Conservation (phyloP, 1,139 yeast genomes). For the Saccharomycopsis crataegensis region DNA sequence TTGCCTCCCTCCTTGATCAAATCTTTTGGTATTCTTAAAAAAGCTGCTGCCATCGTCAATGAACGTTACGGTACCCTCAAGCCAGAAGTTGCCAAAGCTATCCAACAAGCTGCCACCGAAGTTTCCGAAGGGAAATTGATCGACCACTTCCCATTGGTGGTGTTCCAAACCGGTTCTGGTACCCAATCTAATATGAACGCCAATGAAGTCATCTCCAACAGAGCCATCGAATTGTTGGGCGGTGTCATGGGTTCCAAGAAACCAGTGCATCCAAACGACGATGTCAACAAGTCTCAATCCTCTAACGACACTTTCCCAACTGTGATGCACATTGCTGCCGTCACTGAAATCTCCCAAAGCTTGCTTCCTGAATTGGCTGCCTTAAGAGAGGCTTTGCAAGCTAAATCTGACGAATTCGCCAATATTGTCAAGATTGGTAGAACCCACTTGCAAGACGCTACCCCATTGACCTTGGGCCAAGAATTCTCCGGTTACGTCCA, state of each 20-base stretch:
- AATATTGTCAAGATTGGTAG: conserved; percentile 96
- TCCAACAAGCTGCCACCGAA: conserved; percentile 91
- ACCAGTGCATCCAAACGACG: conserved; percentile 98
- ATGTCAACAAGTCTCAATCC: conserved; percentile 96
- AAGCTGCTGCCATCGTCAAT: conserved; percentile 92
- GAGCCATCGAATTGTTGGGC: conserved; percentile 93
- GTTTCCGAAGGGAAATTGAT: conserved; percentile 86
- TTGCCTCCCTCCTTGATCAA: conserved; percentile 87
- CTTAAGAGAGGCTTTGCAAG: conserved; percentile 69
- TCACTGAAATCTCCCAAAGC: conserved; percentile 67
- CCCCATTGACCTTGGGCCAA: conserved; percentile 96
- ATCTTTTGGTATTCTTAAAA: conserved; percentile 91
- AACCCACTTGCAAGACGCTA: conserved; percentile 97
- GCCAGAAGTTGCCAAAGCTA: conserved; percentile 74
- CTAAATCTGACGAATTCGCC: conserved; percentile 73
- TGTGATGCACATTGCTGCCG: conserved; percentile 99
- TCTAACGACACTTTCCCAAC: conserved; percentile 99
- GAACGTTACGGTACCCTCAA: conserved; percentile 72
- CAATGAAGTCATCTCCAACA: conserved; percentile 94
- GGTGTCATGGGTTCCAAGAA: conserved; percentile 85
- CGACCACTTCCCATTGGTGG: conserved; percentile 95
- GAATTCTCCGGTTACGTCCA: conserved; percentile 96
- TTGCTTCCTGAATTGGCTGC: conserved; percentile 74
- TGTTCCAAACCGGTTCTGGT: conserved; percentile 98
- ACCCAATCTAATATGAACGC: conserved; percentile 99